Evolutionary conservation across 2,329 filamentous ascomycete species (phyloP).

Genomic region (Colletotrichum noveboracense): DNA sequence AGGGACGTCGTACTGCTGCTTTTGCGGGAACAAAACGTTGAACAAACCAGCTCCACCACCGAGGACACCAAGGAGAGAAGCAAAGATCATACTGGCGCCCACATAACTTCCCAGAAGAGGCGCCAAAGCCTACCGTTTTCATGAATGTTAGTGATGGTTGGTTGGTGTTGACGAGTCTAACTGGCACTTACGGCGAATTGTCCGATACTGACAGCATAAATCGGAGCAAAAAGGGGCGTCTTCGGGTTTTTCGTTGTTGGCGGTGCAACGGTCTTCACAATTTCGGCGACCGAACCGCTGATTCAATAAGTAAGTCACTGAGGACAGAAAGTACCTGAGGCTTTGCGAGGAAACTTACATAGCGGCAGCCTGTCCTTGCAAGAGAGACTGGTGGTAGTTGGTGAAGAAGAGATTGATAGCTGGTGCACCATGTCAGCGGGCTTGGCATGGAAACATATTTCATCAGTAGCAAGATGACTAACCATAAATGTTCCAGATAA

Average conservation of each 20-base stretch:
- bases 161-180: fast-evolving
- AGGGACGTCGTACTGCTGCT: not conserved
- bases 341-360: not conserved
- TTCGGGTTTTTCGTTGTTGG: not conserved
- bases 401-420: conserved; percentile 6
- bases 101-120: not conserved
- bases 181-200: not conserved
- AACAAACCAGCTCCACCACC: not conserved
- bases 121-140: not conserved
- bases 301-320: not conserved
- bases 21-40: not conserved
- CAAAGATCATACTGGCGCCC: not conserved
- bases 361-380: not conserved
- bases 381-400: not conserved
- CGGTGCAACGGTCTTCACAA: not conserved
- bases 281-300: not conserved
- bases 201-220: not conserved
- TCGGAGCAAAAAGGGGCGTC: not conserved
- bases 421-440: not conserved
- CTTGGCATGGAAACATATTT: too few relatives aligned
- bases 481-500: conserved; percentile 11
- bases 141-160: not conserved
- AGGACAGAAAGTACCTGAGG: fast-evolving
- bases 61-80: not conserved
- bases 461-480: fast-evolving